Evolutionary conservation across 1,139 yeast genomes (phyloP), one percentile per base, ranked within the genome.

Genomic region (Hyphopichia wangnamkhiaoensis): DNA sequence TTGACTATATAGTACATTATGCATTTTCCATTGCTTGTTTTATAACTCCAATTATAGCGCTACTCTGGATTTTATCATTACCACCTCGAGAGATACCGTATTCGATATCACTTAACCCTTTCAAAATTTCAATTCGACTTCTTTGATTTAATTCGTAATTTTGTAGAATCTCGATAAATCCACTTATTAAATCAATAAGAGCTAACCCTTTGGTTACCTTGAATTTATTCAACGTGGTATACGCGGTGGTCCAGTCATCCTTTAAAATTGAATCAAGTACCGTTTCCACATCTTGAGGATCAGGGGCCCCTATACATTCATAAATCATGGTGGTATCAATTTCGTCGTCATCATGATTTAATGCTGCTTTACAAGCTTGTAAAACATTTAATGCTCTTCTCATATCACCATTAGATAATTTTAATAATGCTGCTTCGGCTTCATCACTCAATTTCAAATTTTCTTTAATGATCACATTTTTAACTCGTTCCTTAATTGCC

Each of bases 281-380:
- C 0, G 80, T 69, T 52, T 85, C 87, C 25, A 93, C 76, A 51
- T 91, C 97, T 34, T 73, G 75, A 1, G 98, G 98, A 49, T 85
- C 86, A 2, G 98, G 98, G 1, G 95, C 91, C 2, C 99, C 99
- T 36, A 94, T 83, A 61, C 98, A 91, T 50, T 91, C 96, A 59
- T 88, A 94, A 27, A 94, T 82, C 81, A 87, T 84, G 41, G 79
- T 80, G 33, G 74, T 77, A 25, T 84, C 78, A 29, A 91, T 83
- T 31, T 62, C 66, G 40, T 78, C 82, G 16, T 63, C 68, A 10
- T 51, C 56, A 15, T 59, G 61, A 25, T 79, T 80, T 20, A 80
- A 62, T 0, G 95, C 87, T 0, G 96, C 90, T 47, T 86, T 79
- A 59, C 98, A 88, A 0, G 98, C 95, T 63, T 94, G 99, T 39